These are phyloP conservation scores for Mucor plumbeus DNA, from an alignment of 371 early-diverging fungal species.

Conservation along the genomic window DNA sequence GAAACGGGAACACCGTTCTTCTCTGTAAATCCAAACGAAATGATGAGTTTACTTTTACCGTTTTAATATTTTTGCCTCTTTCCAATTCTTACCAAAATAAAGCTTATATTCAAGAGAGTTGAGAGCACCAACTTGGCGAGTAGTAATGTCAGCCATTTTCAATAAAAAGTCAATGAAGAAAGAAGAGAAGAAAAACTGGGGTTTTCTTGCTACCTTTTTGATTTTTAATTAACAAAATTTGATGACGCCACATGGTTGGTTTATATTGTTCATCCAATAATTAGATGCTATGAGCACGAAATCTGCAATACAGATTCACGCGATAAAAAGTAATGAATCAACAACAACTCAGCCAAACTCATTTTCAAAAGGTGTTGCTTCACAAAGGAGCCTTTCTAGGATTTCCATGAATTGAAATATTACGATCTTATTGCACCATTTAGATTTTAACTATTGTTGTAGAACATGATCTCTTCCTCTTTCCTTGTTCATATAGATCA, in stretches of 20 bases:
- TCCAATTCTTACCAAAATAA: constrained; percentile 70
- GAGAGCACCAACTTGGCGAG: constrained; percentile 81
- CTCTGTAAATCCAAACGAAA: constrained; percentile 16
- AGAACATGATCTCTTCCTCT: neutral
- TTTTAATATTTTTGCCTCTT: neutral
- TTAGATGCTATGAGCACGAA: constrained; percentile 22
- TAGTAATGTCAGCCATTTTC: constrained; percentile 68
- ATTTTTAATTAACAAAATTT: constrained; percentile 12
- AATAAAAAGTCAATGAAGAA: constrained; percentile 19
- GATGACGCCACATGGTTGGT: constrained; percentile 28
- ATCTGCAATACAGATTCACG: constrained; percentile 12
- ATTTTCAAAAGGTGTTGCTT: neutral
- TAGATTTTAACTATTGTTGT: neutral
- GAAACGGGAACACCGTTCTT: constrained; percentile 66
- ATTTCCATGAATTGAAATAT: constrained; percentile 1
- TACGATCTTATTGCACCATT: neutral
- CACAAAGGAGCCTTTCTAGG: neutral
- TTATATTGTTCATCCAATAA: constrained; percentile 14
- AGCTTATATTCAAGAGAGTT: constrained; percentile 88
- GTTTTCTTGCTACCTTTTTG: neutral
- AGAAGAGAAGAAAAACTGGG: constrained; percentile 19
- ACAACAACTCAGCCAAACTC: constrained; percentile 9
- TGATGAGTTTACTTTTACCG: neutral
- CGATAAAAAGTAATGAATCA: neutral
- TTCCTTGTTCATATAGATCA: neutral